These are phyloP conservation scores for Solanum ossicruentum DNA, from an alignment of 257 asterid species.

Conservation along the genomic window DNA sequence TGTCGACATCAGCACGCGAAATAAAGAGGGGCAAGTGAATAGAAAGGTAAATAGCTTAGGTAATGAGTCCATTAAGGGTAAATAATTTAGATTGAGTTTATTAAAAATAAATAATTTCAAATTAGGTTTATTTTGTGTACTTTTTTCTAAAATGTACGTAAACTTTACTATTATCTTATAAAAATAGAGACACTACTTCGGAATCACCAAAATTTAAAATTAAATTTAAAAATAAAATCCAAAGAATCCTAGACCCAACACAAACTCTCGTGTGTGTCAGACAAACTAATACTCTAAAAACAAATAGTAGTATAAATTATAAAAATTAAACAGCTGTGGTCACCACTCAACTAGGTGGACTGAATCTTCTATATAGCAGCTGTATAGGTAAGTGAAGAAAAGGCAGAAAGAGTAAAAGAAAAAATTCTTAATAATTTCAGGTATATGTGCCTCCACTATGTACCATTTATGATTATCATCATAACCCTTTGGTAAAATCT, in stretches of 20 bases:
- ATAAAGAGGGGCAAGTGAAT: too few relatives aligned
- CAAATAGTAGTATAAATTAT: too few relatives aligned
- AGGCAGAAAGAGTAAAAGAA: not conserved
- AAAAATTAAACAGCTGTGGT: not conserved
- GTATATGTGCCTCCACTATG: not conserved
- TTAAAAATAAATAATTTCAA: too few relatives aligned
- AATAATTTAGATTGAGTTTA: too few relatives aligned
- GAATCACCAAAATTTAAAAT: too few relatives aligned
- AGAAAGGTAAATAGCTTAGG: too few relatives aligned
- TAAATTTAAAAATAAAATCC: not conserved
- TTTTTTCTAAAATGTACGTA: too few relatives aligned
- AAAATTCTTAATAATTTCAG: not conserved
- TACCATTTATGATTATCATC: not conserved
- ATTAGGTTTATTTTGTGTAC: not conserved
- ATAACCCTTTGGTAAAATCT: not conserved
- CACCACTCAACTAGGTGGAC: not conserved
- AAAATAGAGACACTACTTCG: too few relatives aligned
- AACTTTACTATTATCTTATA: too few relatives aligned
- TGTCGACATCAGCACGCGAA: too few relatives aligned
- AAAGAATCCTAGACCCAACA: not conserved
- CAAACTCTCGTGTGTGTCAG: not conserved
- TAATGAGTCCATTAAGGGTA: too few relatives aligned
- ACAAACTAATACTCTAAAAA: not conserved
- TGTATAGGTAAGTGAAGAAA: too few relatives aligned
- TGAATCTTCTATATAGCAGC: not conserved